Percentiles rank a stretch among this genome's conserved stretches.
phyloP scores from a whole-genome alignment of 1,284 basidiomycete species.

The Moesziomyces globuligerus region DNA sequence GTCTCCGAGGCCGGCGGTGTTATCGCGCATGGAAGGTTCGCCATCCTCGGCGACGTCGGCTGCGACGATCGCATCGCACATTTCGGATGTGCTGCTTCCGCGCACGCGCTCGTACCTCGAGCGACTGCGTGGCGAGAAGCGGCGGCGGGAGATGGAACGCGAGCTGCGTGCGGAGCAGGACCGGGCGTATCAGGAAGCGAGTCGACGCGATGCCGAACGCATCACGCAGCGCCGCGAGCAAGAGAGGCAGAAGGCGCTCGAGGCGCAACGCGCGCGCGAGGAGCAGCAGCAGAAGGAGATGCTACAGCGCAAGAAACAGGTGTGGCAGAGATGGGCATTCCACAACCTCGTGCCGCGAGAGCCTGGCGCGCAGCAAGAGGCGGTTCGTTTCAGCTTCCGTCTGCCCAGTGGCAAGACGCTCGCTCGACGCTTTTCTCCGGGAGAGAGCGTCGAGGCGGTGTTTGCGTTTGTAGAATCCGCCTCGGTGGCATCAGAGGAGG shows the following conservation, averaged over 20 bases:
- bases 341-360: slow-evolving; percentile 48
- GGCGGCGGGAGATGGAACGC: slow-evolving; percentile 50
- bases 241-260: slow-evolving; percentile 26
- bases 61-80: slow-evolving; percentile 43
- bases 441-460: slow-evolving; percentile 43
- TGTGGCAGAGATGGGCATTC: slow-evolving; percentile 59
- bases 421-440: slow-evolving; percentile 32
- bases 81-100: slow-evolving; percentile 54
- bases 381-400: slow-evolving; percentile 50
- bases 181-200: slow-evolving; percentile 55
- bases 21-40: slow-evolving; percentile 57
- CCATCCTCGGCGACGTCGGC: slow-evolving; percentile 47
- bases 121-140: slow-evolving; percentile 46
- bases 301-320: slow-evolving; percentile 22
- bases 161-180: slow-evolving; percentile 57
- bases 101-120: slow-evolving; percentile 51
- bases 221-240: slow-evolving; percentile 46
- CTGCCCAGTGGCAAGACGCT: slow-evolving; percentile 55
- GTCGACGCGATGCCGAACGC: slow-evolving; percentile 45
- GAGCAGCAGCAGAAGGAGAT: slow-evolving; percentile 22
- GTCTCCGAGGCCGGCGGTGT: slow-evolving; percentile 49
- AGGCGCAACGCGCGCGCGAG: slow-evolving; percentile 20
- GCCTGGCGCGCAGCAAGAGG: slow-evolving; percentile 10
- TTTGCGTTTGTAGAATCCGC: slow-evolving; percentile 57
- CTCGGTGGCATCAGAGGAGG: slow-evolving; percentile 3